These are phyloP conservation scores for Stagonosporopsis rhizophila DNA, from an alignment of 2,329 filamentous ascomycete species.

Conservation along the genomic window DNA sequence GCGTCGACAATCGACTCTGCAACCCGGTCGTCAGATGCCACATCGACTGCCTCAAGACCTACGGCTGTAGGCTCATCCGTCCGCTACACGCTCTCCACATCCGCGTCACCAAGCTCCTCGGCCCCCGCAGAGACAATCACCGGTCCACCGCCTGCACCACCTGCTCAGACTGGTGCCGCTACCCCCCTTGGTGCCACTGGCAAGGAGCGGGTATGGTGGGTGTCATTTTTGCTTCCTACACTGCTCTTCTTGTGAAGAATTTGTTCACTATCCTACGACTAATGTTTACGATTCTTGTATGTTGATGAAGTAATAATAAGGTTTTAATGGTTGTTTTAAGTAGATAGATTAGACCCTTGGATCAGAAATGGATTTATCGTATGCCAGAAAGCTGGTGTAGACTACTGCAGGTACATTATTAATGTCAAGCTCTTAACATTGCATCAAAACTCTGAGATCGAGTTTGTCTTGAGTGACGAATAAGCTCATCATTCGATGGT, in stretches of 20 bases:
- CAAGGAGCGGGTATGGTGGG: constrained; percentile 44
- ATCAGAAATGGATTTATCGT: neutral
- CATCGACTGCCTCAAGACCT: constrained; percentile 10
- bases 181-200: constrained; percentile 7
- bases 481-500: neutral
- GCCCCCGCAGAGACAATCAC: constrained; percentile 21
- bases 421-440: neutral
- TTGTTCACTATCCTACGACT: neutral
- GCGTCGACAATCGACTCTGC: constrained; percentile 2
- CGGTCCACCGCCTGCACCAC: constrained; percentile 38
- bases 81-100: constrained; percentile 24
- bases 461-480: neutral
- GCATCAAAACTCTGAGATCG: neutral
- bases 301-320: constrained; percentile 9
- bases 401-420: constrained; percentile 12
- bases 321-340: constrained; percentile 7
- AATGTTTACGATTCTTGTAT: constrained; percentile 23
- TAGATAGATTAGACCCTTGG: neutral
- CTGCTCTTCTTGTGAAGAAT: constrained; percentile 20
- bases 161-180: constrained; percentile 23
- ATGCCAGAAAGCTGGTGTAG: neutral
- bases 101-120: constrained; percentile 21
- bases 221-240: constrained; percentile 33
- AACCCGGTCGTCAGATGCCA: constrained; percentile 1
- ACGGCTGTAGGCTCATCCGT: constrained; percentile 22